Evolutionary conservation across 2,329 filamentous ascomycete species (phyloP), one percentile per base, ranked within the genome.

Genomic region (Colletotrichum limetticola): DNA sequence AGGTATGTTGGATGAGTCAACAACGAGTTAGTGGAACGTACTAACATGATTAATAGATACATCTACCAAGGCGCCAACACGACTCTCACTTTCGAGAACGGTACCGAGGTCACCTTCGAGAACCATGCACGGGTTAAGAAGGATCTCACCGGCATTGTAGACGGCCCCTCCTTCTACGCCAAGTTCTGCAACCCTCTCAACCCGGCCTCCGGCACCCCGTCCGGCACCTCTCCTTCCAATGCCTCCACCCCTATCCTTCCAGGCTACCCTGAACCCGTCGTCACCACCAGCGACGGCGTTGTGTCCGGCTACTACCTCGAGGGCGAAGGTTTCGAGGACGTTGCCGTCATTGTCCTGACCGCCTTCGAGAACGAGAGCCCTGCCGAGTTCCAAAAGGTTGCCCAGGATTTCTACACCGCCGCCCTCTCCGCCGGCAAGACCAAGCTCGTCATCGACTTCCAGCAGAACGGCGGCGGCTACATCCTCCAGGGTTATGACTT

Each of bases 391-490:
- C 80, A 85, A 58, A 74, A 78, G 5, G 79, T 82, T 0, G 76
- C 76, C 52, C 76, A 77, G 46, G 76, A 82, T 28, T 83, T 84
- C 69, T 79, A 84, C 60, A 76, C 78, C 22, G 71, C 80, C 5
- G 80, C 81, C 16, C 74, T 79, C 2, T 82, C 83, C 7, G 85
- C 83, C 2, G 87, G 86, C 72, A 91, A 90, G 81, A 90, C 85
- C 46, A 90, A 90, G 79, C 85, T 92, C 0, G 86, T 92, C 26
- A 82, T 92, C 35, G 90, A 91, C 76, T 80, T 92, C 11, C 86
- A 85, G 11, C 85, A 84, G 52, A 92, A 92, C 75, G 86, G 85
- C 6, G 90, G 90, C 55, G 90, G 91, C 30, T 85, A 84, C 14
- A 87, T 92, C 61, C 78, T 90, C 11, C 85, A 88, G 37, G 89